Evolutionary conservation across 2,329 filamentous ascomycete species (phyloP), one percentile per base, ranked within the genome.

Genomic region (Sporothrix euskadiensis): DNA sequence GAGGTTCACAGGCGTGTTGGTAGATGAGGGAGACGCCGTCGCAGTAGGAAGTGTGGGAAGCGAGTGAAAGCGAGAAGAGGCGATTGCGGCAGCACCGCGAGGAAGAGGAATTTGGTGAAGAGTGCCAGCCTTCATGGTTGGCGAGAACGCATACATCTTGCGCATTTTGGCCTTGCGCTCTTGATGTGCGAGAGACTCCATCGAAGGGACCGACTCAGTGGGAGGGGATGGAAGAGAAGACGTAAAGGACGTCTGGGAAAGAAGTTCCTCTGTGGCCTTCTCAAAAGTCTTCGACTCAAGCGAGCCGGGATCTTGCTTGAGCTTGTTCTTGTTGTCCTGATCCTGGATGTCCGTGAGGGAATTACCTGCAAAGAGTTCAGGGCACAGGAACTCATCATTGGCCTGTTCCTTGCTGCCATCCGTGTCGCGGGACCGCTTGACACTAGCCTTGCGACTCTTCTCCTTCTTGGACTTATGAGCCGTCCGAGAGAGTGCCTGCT

Each of bases 261-360:
- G 78, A 14, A 81, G 79, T 70, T 86, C 84, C 0, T 87, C 86
- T 76, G 83, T 76, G 3, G 77, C 76, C 16, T 80, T 81, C 1
- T 82, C 54, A 12, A 22, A n/a, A n/a, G 52, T 80, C 47, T 54
- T 52, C 3, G 22, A 6, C 16, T 72, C 41, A 4, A 22, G 26
- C 12, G 49, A 2, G 7, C n/a, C 52, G 2, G 61, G 39, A 4
- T 69, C 71, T 19, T 69, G 32, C 32, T 72, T 72, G 52, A n/a
- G 35, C 30, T 69, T 68, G 65, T 19, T 32, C 8, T 69, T 68
- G 65, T 19, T 32, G 16, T 61, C 65, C 12, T 41, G 35, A 30
- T 61, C 63, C 41, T 8, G 14, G 1, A 41, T 47, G 22, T 47
- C 39, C 14, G 39, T 19, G 2, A 54, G 19, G 30, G 19, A 4